Evolutionary conservation across 1,284 basidiomycete species (phyloP).

Genomic region (Apiotrichum veenhuisii): DNA sequence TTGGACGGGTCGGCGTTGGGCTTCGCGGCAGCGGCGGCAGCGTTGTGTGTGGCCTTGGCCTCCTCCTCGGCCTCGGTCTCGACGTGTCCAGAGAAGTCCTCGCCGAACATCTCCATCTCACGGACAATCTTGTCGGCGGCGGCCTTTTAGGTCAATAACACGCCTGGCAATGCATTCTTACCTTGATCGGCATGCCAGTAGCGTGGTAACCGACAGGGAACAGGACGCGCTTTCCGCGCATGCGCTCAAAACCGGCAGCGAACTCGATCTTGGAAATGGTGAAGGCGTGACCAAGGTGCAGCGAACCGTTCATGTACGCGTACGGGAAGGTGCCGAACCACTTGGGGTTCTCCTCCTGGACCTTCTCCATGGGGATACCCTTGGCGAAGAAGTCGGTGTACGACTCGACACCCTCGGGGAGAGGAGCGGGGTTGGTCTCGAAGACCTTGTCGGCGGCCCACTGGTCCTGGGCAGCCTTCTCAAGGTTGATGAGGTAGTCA

Average conservation of each 20-base stretch:
- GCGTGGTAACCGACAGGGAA: constrained; percentile 97
- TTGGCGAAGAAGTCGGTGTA: constrained; percentile 53
- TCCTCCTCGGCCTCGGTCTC: constrained; percentile 16
- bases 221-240: constrained; percentile 90
- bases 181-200: constrained; percentile 99
- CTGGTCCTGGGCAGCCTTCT: constrained; percentile 74
- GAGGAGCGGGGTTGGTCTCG: constrained; percentile 74
- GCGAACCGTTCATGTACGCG: constrained; percentile 97
- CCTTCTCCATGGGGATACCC: constrained; percentile 52
- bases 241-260: constrained; percentile 87
- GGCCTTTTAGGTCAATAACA: constrained; percentile 56
- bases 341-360: constrained; percentile 72
- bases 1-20: constrained; percentile 55
- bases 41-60: constrained; percentile 35
- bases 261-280: constrained; percentile 99
- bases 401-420: constrained; percentile 62
- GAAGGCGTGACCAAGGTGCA: constrained; percentile 97
- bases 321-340: constrained; percentile 96
- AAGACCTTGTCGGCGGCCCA: constrained; percentile 67
- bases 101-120: constrained; percentile 94
- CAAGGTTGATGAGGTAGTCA: constrained; percentile 77
- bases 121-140: constrained; percentile 95
- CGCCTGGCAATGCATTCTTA: constrained; percentile 31
- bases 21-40: constrained; percentile 34
- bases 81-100: constrained; percentile 73